Evolutionary conservation across 345 rosid genomes (phyloP).

Genomic region (Capsella bursapastoris): DNA sequence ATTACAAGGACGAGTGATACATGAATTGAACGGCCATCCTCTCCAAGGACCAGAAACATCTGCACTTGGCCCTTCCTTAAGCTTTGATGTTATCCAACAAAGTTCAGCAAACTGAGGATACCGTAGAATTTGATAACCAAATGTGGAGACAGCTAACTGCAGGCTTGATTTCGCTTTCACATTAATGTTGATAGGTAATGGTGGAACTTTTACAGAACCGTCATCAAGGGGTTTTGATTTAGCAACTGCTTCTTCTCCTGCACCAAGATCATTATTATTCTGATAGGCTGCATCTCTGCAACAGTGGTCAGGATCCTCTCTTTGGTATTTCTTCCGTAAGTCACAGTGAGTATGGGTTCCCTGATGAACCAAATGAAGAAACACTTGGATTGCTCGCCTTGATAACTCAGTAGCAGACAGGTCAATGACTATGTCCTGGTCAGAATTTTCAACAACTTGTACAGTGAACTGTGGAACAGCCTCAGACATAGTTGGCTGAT

Average conservation of each 20-base stretch:
- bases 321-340: conserved; percentile 43
- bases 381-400: conserved; percentile 63
- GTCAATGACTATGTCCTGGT: conserved; percentile 64
- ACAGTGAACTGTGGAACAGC: conserved; percentile 67
- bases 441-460: conserved; percentile 54
- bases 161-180: conserved; percentile 75
- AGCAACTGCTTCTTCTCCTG: conserved; percentile 41
- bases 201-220: conserved; percentile 47
- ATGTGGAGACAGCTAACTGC: conserved; percentile 68
- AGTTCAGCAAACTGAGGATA: conserved; percentile 98
- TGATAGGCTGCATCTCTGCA: conserved; percentile 33
- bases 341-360: conserved; percentile 51
- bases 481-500: conserved; percentile 51
- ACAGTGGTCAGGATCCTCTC: conserved; percentile 31
- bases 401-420: conserved; percentile 68
- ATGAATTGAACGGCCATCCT: conserved; percentile 97
- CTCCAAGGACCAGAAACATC: conserved; percentile 86
- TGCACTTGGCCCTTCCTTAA: conserved; percentile 87
- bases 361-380: conserved; percentile 73
- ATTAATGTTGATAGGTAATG: conserved; percentile 53
- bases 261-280: conserved; percentile 33
- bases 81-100: conserved; percentile 95
- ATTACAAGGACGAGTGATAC: conserved; percentile 71
- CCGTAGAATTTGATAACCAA: conserved; percentile 86
- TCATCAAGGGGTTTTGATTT: conserved; percentile 46